Base-by-base conservation (phyloP, 2,329 filamentous ascomycete species). In the Huntiella abstrusa region DNA sequence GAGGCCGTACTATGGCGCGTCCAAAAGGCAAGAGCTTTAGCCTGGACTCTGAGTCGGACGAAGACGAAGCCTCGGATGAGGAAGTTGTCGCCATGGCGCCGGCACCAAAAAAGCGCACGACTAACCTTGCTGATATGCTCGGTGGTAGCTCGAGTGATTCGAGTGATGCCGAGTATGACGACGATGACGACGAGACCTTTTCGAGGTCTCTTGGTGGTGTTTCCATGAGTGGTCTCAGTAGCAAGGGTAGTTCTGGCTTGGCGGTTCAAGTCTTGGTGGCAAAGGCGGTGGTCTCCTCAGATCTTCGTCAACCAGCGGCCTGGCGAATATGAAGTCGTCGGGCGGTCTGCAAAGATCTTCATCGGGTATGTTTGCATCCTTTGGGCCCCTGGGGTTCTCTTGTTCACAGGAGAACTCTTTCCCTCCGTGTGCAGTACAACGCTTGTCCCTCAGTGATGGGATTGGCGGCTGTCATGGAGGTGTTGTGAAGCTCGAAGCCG, bases 321-420 rank as follows among this genome's bases (percentile, higher is more conserved):
- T 73, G n/a, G 60, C 57, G n/a, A 69, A 28, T n/a, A 28, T 28
- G n/a, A 32, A 13, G 16, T 38, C 73, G 49, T 64, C 69, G 38
- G 65, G 62, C 13, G 77, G 78, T 45, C 78, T 92, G 67, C 76
- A 80, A 51, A 72, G 86, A 53, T 92, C 84, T 15, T 69, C 77
- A 43, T 91, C 84, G 35, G 86, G 85, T 54, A 92, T 93, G 83
- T 81, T 28, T 28, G 22, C 22, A 28, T 28, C 22, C 22, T 28
- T 28, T 28, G 22, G 22, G 22, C 22, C 22, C 22, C 22, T 28
- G 22, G 22, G 22, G 22, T 28, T 28, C 22, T 28, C 22, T 28
- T 28, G 22, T 8, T 28, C 22, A 28, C 8, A 7, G 10, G 22
- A 28, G 22, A 28, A 28, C 22, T 28, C 22, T 28, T 28, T 10